Evolutionary conservation across 148 eudicot species (phyloP).

Genomic region (Heliosperma pusillum): DNA sequence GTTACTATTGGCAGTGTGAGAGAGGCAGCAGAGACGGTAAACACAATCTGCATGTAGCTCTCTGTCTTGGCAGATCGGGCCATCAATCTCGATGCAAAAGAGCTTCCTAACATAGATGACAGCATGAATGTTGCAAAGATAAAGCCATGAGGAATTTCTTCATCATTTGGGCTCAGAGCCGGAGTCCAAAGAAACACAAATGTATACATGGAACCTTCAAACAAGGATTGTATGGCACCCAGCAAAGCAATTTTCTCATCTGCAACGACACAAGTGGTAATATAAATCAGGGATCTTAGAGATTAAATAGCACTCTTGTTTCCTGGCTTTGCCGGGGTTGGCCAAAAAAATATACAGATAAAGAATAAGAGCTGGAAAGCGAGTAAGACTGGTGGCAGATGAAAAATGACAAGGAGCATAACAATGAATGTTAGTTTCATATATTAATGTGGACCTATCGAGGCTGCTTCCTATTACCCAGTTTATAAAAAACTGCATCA

Average conservation of each 20-base stretch:
- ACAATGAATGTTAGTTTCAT: background rate
- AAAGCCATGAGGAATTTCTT: slow-evolving; percentile 97
- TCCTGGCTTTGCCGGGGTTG: background rate
- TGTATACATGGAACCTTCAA: slow-evolving; percentile 99
- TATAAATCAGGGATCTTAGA: background rate
- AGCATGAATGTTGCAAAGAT: slow-evolving; percentile 97
- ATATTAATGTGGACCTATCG: background rate
- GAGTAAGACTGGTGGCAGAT: background rate
- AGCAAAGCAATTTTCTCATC: slow-evolving; percentile 97
- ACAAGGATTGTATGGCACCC: slow-evolving; percentile 96
- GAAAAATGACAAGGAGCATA: background rate
- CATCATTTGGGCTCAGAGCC: slow-evolving; percentile 95
- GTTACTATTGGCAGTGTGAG: slow-evolving; percentile 85
- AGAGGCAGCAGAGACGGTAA: slow-evolving; percentile 74
- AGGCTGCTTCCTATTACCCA: background rate
- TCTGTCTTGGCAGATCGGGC: slow-evolving; percentile 73
- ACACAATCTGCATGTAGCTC: slow-evolving; percentile 96
- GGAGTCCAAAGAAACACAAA: slow-evolving; percentile 99
- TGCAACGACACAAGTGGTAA: slow-evolving; percentile 30
- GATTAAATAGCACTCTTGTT: background rate
- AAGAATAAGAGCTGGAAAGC: background rate
- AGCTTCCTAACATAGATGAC: slow-evolving; percentile 97
- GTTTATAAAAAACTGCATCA: background rate
- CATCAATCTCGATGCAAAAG: slow-evolving; percentile 87
- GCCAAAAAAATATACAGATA: background rate